Conservation (phyloP, 2,329 filamentous ascomycete species). For the Blumeriella jaapii region DNA sequence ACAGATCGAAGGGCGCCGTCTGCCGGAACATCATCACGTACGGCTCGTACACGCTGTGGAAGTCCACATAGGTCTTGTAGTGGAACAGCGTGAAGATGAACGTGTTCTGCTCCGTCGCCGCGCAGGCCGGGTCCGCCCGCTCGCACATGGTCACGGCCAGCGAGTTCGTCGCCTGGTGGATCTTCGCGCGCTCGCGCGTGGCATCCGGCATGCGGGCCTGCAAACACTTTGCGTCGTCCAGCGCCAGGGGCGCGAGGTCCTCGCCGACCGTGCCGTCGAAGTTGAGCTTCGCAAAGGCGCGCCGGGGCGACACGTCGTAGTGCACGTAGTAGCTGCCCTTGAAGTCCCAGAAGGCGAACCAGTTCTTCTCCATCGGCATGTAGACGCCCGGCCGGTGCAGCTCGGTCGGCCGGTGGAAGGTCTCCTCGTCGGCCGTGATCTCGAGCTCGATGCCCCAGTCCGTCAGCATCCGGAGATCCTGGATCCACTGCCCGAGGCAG, state of each 20-base stretch:
- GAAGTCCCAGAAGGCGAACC: slow-evolving; percentile 48
- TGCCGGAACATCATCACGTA: slow-evolving; percentile 41
- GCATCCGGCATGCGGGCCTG: slow-evolving; percentile 33
- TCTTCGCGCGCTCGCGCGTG: slow-evolving; percentile 29
- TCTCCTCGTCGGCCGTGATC: slow-evolving; percentile 10
- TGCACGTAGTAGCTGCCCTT: slow-evolving; percentile 38
- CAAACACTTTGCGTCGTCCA: slow-evolving; percentile 36
- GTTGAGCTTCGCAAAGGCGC: slow-evolving; percentile 37
- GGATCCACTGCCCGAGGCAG: slow-evolving; percentile 46
- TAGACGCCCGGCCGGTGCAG: slow-evolving; percentile 36
- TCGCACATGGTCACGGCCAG: slow-evolving; percentile 43
- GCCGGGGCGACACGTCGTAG: slow-evolving; percentile 39
- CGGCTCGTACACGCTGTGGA: slow-evolving; percentile 43
- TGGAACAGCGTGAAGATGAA: slow-evolving; percentile 45
- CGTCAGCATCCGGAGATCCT: slow-evolving; percentile 40
- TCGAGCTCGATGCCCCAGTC: slow-evolving; percentile 28
- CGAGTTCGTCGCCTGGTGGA: slow-evolving; percentile 51
- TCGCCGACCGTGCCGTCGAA: slow-evolving; percentile 35
- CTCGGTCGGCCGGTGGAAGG: slow-evolving; percentile 33
- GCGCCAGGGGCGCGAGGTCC: slow-evolving; percentile 33
- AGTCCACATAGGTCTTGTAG: slow-evolving; percentile 38
- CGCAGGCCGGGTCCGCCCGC: slow-evolving; percentile 34
- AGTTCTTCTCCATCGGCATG: slow-evolving; percentile 46
- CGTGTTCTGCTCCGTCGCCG: slow-evolving; percentile 35
- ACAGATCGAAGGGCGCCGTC: slow-evolving; percentile 36